phyloP scores from a whole-genome alignment of 768 basidiomycete species.

The Agaricus subrufescens region DNA sequence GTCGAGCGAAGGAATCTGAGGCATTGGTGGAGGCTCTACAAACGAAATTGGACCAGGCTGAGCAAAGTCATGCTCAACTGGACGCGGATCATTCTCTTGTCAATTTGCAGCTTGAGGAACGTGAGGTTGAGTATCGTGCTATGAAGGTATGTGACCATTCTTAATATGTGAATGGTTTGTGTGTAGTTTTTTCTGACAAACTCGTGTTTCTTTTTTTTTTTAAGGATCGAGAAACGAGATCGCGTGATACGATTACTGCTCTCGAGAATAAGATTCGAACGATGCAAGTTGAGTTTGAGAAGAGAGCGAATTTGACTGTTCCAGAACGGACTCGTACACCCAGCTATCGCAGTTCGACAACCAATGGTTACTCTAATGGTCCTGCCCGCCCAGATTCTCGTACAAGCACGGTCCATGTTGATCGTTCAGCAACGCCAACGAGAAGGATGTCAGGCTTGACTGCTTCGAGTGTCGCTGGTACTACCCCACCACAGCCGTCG shows the following conservation, averaged over 20 bases:
- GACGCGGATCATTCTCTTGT: conserved; percentile 66
- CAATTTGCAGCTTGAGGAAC: conserved; percentile 72
- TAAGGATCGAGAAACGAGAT: conserved; percentile 68
- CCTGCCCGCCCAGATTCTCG: conserved; percentile 73
- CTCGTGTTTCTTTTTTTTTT: neutral
- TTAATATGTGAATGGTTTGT: neutral
- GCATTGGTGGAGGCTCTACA: conserved; percentile 53
- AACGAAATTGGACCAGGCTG: conserved; percentile 61
- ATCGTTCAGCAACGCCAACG: conserved; percentile 48
- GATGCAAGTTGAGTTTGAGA: conserved; percentile 55
- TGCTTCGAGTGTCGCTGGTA: conserved; percentile 11
- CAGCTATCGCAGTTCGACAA: conserved; percentile 32
- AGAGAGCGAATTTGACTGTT: conserved; percentile 31
- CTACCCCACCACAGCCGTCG: conserved; percentile 48
- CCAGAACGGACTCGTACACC: conserved; percentile 26
- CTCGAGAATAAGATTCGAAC: conserved; percentile 58
- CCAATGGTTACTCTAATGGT: conserved; percentile 35
- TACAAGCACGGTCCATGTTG: conserved; percentile 55
- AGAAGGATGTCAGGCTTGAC: conserved; percentile 25
- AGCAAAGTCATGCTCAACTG: conserved; percentile 59
- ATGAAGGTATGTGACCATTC: conserved; percentile 45
- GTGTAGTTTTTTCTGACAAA: neutral
- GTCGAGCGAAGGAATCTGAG: conserved; percentile 68
- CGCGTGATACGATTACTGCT: conserved; percentile 59
- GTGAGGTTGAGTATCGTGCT: conserved; percentile 65